Evolutionary conservation across 495 filamentous ascomycete species (phyloP), one percentile per base, ranked within the genome.

Genomic region (Trichoderma gamsii): DNA sequence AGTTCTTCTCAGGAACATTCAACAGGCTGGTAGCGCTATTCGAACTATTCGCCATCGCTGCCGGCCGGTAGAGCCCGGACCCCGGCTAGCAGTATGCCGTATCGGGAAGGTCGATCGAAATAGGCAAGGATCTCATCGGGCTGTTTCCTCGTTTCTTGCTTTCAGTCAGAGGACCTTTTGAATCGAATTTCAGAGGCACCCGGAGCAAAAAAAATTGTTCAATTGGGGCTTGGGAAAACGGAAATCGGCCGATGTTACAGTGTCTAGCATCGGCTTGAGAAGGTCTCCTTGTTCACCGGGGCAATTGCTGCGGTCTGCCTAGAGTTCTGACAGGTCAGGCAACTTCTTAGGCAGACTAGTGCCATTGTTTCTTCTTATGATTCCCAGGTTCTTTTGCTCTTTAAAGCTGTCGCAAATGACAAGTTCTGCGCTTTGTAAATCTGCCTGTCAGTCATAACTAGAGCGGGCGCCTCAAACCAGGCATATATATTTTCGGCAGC

Each of bases 41-140:
- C 29, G n/a, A 29, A 29, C 29, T 29, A 29, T 29, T 49, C 44
- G 44, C 44, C 44, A 61, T 29, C 27, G 25, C 25, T 13, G 16
- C 56, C 56, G 56, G 51, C 51, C 51, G 21, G 56, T 21, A 29
- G 23, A 21, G 56, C 11, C 56, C 56, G 56, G 25, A 11, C 56
- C 56, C 56, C 11, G 56, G 25, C 56, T 18, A 32, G 7, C n/a
- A 4, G 13, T 25, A 29, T 16, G 27, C 56, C 56, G 8, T 13
- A 61, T 61, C 56, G 23, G 56, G 56, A 61, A 61, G 56, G 56
- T 61, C 56, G 56, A n/a, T 11, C n/a, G 51, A 25, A 56, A 25
- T 11, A 21, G 51, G 51, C 51, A 56, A 56, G n/a, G 21, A n/a
- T 11, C 9, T 16, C 11, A 61, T 61, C 3, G 56, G 35, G 2